Evolutionary conservation across 2,329 filamentous ascomycete genomes (phyloP), one percentile per base, ranked within the genome.

Genomic region (Talaromyces sp.): DNA sequence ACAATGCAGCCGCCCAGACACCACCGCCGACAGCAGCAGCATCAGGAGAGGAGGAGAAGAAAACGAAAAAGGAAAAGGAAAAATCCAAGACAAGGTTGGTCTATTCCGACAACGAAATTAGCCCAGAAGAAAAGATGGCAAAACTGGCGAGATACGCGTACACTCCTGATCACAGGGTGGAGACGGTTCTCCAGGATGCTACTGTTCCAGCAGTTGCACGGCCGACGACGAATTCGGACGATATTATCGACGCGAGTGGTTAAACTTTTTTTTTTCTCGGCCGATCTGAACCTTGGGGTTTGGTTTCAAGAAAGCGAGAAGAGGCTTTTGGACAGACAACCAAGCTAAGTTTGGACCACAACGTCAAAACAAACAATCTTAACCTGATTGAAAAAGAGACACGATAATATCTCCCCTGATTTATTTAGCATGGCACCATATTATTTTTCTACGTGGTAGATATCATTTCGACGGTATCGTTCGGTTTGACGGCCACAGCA

Each of bases 81-180:
- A 88, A 87, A 71, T 80, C 83, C 70, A 89, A 88, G 61, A 84
- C 79, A 68, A 81, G 85, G 73, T 88, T 96, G 84, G 82, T 96
- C 33, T 96, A 95, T 78, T 87, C 87, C 65, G 91, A 96, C 72
- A 87, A 89, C 57, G 88, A 89, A 62, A 80, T 87, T 70, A 95
- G 90, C 70, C 90, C 92, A 1, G 93, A 97, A 79, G 93, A 96
- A 82, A 91, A 88, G 78, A 92, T 96, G 90, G 89, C 91, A 31
- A 78, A 81, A 72, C 79, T 95, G 79, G 82, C 89, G 64, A 88
- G 87, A 76, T 96, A 96, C 79, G 87, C 88, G 69, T 89, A 85
- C 74, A 79, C 80, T 70, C 84, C 83, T 69, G 74, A 78, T 67
- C 72, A 69, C 60, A 75, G 72, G 68, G 68, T 65, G 57, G 71